Conservation (phyloP, 2,329 filamentous ascomycete species). For the Apiospora koreana region DNA sequence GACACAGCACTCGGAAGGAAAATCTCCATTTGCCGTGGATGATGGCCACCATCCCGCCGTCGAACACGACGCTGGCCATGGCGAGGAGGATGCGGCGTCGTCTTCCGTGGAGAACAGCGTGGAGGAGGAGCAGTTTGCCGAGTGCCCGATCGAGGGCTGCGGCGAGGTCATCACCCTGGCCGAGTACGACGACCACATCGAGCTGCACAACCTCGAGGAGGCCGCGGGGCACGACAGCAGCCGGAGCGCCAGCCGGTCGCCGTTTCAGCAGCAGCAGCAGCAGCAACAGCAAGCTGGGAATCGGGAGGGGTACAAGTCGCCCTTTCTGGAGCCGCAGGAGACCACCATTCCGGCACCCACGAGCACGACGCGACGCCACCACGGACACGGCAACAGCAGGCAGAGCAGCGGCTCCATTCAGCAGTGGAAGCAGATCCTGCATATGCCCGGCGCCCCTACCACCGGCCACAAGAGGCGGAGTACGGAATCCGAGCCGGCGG, state of each 20-base stretch:
- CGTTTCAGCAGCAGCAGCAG: too few relatives aligned
- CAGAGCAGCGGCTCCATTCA: conserved; percentile 16
- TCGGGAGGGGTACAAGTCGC: conserved; percentile 13
- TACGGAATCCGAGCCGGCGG: neutral
- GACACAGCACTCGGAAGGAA: conserved; percentile 26
- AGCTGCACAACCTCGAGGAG: conserved; percentile 57
- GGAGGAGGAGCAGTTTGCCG: conserved; percentile 43
- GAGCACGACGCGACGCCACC: neutral
- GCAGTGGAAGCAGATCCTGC: conserved; percentile 32
- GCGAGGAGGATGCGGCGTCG: neutral
- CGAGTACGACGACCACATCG: conserved; percentile 60
- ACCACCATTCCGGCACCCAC: neutral
- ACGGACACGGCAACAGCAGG: neutral
- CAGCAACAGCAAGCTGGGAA: neutral
- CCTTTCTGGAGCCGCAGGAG: conserved; percentile 2
- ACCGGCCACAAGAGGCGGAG: conserved; percentile 6
- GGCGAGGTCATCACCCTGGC: conserved; percentile 54
- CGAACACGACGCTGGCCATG: neutral
- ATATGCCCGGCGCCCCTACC: conserved; percentile 26
- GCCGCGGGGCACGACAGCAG: conserved; percentile 22
- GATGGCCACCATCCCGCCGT: neutral
- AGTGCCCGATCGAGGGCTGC: conserved; percentile 59
- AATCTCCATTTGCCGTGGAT: conserved; percentile 25
- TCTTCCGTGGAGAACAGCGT: conserved; percentile 19
- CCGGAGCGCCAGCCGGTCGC: neutral